These are phyloP conservation scores for Guyanaporus albipodus DNA, from an alignment of 768 basidiomycete species.

Conservation along the genomic window DNA sequence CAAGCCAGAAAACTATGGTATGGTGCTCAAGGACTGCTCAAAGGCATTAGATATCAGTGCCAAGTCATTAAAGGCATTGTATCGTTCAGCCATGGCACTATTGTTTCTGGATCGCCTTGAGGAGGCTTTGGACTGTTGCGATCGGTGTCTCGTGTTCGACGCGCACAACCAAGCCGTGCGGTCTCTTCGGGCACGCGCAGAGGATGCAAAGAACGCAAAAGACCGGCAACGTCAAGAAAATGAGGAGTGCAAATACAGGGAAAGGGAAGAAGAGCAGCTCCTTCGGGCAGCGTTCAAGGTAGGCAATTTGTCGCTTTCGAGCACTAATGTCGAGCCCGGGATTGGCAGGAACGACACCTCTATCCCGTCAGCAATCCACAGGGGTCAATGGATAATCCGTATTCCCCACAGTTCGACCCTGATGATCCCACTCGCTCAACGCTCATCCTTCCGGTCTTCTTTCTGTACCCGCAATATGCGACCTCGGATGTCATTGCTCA, in stretches of 20 bases:
- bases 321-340: conserved; percentile 1
- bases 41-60: conserved; percentile 60
- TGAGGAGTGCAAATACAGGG: conserved; percentile 45
- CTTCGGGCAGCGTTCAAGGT: conserved; percentile 66
- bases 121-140: conserved; percentile 83
- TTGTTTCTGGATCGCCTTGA: conserved; percentile 67
- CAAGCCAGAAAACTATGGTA: conserved; percentile 77
- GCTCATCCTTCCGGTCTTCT: conserved; percentile 82
- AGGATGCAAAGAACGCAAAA: conserved; percentile 44
- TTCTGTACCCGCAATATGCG: conserved; percentile 88
- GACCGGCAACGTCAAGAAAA: conserved; percentile 50
- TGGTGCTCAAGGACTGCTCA: conserved; percentile 82
- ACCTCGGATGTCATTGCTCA: conserved; percentile 86
- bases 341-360: conserved; percentile 67
- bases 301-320: conserved; percentile 21
- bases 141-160: conserved; percentile 61
- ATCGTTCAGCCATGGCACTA: conserved; percentile 78
- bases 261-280: conserved; percentile 48
- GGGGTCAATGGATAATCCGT: conserved; percentile 49
- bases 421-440: conserved; percentile 57
- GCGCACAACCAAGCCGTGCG: conserved; percentile 52
- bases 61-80: conserved; percentile 76
- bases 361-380: conserved; percentile 51
- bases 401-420: conserved; percentile 60
- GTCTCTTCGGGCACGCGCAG: conserved; percentile 44